Percentiles rank a stretch among this genome's conserved stretches.
Evolutionary conservation across 169 alveolate species (phyloP).

Genomic region (Plasmodium falciparum): DNA sequence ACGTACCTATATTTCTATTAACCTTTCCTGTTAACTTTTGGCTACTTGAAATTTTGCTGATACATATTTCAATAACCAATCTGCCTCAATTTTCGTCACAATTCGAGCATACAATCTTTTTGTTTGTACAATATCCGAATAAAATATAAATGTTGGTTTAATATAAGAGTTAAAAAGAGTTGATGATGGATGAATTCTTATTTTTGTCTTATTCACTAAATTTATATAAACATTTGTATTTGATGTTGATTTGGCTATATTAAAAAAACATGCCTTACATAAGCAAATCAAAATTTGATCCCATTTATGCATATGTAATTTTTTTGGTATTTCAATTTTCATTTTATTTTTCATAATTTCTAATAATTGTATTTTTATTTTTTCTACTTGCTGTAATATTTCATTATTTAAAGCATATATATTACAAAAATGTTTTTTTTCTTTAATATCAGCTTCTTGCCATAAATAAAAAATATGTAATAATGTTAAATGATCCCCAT

Average conservation of each 20-base stretch:
- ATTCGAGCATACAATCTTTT: conserved; percentile 90
- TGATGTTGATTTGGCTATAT: conserved; percentile 79
- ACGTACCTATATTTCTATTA: too few species aligned
- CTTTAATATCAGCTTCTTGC: conserved; percentile 79
- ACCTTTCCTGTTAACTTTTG: not conserved
- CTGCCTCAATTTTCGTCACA: conserved; percentile 80
- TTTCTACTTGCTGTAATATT: conserved; percentile 84
- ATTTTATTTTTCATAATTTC: conserved; percentile 42
- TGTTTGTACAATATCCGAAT: conserved; percentile 91
- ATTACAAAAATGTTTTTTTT: conserved; percentile 86
- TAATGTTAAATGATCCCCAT: conserved; percentile 97
- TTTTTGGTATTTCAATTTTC: conserved; percentile 10
- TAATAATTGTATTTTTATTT: conserved; percentile 52
- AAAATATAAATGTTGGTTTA: conserved; percentile 89
- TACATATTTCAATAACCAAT: conserved; percentile 72
- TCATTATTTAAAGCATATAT: conserved; percentile 86
- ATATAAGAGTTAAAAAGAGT: conserved; percentile 75
- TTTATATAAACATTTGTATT: conserved; percentile 50
- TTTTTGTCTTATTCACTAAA: conserved; percentile 56
- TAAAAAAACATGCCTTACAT: conserved; percentile 82
- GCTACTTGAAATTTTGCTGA: conserved; percentile 30
- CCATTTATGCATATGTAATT: conserved; percentile 74
- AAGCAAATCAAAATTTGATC: conserved; percentile 78
- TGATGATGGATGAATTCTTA: conserved; percentile 87
- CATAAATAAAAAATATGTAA: conserved; percentile 89